These are phyloP conservation scores for Trypanosoma lewisi DNA, from an alignment of 208 protist species.

Conservation along the genomic window DNA sequence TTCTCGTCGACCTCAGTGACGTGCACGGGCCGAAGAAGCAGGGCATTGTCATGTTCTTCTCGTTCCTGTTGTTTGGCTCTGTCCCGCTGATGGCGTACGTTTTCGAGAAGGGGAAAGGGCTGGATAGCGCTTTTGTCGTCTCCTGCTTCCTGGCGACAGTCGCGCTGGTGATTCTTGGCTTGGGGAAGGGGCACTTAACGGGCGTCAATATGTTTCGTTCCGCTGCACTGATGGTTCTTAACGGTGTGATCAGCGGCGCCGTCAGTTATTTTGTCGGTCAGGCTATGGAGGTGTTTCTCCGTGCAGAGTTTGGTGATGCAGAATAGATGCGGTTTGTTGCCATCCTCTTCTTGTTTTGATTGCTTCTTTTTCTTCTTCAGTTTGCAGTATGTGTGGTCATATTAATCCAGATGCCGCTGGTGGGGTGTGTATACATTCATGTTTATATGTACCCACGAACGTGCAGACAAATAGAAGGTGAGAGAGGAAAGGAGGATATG, in stretches of 20 bases:
- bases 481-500: too few relatives aligned
- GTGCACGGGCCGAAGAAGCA: conserved; percentile 74
- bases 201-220: conserved; percentile 62
- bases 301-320: conserved; percentile 22
- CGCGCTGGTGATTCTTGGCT: conserved; percentile 81
- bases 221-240: conserved; percentile 82
- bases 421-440: too few relatives aligned
- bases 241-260: conserved; percentile 77
- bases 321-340: not conserved
- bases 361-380: not conserved
- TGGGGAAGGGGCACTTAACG: conserved; percentile 83
- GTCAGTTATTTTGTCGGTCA: conserved; percentile 82
- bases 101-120: conserved; percentile 60
- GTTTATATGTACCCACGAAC: too few relatives aligned
- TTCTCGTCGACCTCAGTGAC: conserved; percentile 83
- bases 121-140: conserved; percentile 74
- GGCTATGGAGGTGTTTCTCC: conserved; percentile 57
- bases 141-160: conserved; percentile 75
- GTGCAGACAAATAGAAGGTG: too few relatives aligned
- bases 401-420: too few relatives aligned
- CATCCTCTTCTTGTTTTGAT: not conserved
- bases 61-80: conserved; percentile 92
- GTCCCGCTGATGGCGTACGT: conserved; percentile 90
- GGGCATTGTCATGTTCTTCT: conserved; percentile 92
- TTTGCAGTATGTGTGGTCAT: too few relatives aligned